A percentile compares a stretch with the other conserved stretches of the same genome.
These are phyloP conservation scores for Pseudomassariella vexata DNA, from an alignment of 2,329 filamentous ascomycete genomes.

Conservation along the genomic window DNA sequence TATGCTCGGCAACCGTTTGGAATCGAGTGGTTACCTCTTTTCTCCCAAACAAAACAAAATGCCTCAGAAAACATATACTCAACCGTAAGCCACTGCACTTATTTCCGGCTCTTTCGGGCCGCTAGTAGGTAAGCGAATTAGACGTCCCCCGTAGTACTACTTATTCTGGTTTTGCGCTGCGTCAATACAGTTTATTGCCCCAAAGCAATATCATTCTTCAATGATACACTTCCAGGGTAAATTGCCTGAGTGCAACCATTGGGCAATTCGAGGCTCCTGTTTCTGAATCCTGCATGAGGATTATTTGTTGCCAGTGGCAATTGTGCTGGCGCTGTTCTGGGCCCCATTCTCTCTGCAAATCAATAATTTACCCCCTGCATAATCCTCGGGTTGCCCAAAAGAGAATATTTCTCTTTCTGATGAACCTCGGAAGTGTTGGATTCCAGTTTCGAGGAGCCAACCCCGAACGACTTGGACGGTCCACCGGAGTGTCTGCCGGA, in stretches of 20 bases:
- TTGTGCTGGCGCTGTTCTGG: background rate
- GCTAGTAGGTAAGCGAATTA: slow-evolving; percentile 1
- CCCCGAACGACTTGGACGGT: background rate
- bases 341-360: background rate
- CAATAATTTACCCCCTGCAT: background rate
- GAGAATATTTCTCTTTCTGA: background rate
- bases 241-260: slow-evolving; percentile 4
- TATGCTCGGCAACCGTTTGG: background rate
- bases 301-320: background rate
- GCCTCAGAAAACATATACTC: background rate
- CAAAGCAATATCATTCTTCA: slow-evolving; percentile 1
- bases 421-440: background rate
- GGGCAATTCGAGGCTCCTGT: background rate
- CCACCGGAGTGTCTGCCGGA: slow-evolving; percentile 4
- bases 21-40: background rate
- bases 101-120: slow-evolving; percentile 2
- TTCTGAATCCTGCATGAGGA: background rate
- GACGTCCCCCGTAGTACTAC: slow-evolving; percentile 1
- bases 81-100: background rate
- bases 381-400: background rate
- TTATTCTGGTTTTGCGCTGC: background rate
- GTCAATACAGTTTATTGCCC: slow-evolving; percentile 1
- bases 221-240: background rate
- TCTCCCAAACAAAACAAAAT: background rate
- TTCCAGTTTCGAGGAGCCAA: background rate